Base-by-base conservation (phyloP, 148 eudicot genomes). In the Cornus controversa region DNA sequence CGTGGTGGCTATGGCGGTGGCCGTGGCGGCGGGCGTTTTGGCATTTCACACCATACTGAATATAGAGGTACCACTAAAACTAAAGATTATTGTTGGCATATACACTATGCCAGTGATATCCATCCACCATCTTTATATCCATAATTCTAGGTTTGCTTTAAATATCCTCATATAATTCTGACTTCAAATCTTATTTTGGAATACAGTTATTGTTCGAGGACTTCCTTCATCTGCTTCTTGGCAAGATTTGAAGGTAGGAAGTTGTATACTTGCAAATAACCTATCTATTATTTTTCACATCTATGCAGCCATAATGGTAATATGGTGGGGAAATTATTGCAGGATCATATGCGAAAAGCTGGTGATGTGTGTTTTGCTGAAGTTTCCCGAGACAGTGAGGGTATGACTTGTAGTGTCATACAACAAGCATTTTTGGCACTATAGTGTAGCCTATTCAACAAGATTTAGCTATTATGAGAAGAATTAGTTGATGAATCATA, bases 261-360 rank as follows among this genome's bases (percentile, higher is more conserved):
- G 29, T 47, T 18, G 0, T 70, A 28, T 15, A 36, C 18, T 13
- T 67, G 37, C n/a, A 28, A 60, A 23, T 4, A 2, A 18, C 37
- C 0, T 27, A 3, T 16, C 26, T n/a, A 27, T 23, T 15, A 25
- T 37, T 9, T 9, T 76, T 69, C 15, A 3, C n/a, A 9, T 10
- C 67, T 22, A n/a, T 64, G 67, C 14, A 29, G 18, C 73, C 57
- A 54, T 22, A 26, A 13, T 42, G 16, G 26, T 40, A 37, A 62
- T 47, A 22, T 66, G 36, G 31, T 70, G 53, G 29, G 10, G 29
- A 66, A 64, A 40, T 68, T 50, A 71, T 86, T 78, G 80, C 90
- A 96, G 99, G 99, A 96, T 88, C 99, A 96, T 78, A 96, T 96
- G 99, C 92, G 98, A 57, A 96, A 93, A 83, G 99, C 99, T 88